A percentile compares a stretch with the other conserved stretches of the same genome.
phyloP scores from a whole-genome alignment of 2,329 filamentous ascomycete species.

The Fusarium nelsonii region DNA sequence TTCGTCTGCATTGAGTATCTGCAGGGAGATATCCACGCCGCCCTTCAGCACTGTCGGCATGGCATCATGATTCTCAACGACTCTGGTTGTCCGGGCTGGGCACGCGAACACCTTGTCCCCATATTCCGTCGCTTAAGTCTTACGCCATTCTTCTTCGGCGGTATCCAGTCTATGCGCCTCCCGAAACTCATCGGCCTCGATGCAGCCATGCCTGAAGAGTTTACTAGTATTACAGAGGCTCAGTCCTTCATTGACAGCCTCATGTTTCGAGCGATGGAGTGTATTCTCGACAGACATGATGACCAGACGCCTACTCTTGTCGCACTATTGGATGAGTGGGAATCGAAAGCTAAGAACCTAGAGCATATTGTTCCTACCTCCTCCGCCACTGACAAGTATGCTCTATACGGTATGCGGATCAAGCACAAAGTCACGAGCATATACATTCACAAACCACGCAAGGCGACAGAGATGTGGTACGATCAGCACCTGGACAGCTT shows the following conservation, averaged over 20 bases:
- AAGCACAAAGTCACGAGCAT: conserved; percentile 9
- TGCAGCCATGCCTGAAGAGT: neutral
- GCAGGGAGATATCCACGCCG: conserved; percentile 21
- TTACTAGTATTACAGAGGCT: neutral
- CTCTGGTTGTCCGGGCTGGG: neutral
- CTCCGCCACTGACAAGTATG: neutral
- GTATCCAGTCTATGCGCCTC: neutral
- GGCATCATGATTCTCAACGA: conserved; percentile 11
- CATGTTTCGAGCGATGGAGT: neutral
- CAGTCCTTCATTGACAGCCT: conserved; percentile 1
- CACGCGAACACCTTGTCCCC: conserved; percentile 10
- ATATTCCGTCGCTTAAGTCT: conserved; percentile 29
- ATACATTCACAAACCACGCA: neutral
- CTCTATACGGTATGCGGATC: conserved; percentile 10
- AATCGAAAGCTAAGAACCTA: neutral
- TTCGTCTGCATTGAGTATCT: conserved; percentile 34
- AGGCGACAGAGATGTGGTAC: conserved; percentile 14
- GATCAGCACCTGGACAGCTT: conserved; percentile 11
- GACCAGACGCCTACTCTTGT: neutral
- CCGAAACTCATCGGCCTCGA: neutral
- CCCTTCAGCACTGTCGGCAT: conserved; percentile 18
- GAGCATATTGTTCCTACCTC: neutral
- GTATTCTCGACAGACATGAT: neutral
- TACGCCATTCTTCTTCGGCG: conserved; percentile 18
- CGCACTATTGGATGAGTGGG: conserved; percentile 2